These are phyloP conservation scores for Primulina eburnea DNA, from an alignment of 257 asterid species.

Conservation along the genomic window DNA sequence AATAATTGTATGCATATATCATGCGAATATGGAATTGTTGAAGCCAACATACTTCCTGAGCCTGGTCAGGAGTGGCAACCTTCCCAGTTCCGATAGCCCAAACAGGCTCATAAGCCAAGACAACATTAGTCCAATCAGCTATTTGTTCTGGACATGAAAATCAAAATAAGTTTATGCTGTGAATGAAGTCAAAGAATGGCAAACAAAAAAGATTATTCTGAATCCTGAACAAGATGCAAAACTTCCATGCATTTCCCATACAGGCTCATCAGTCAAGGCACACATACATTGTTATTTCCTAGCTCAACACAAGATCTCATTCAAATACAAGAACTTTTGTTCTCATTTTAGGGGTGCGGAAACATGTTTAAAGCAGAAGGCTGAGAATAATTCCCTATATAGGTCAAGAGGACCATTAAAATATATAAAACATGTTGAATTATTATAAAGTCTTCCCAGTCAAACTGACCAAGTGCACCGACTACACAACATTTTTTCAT, in stretches of 20 bases:
- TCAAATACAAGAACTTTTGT: too few species aligned
- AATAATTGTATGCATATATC: too few species aligned
- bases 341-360: too few species aligned
- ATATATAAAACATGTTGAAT: too few species aligned
- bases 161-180: background rate
- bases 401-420: background rate
- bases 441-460: background rate
- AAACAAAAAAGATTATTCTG: too few species aligned
- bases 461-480: background rate
- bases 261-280: too few species aligned
- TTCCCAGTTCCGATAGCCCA: constrained; percentile 53
- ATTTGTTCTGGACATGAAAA: constrained; percentile 31
- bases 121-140: constrained; percentile 37
- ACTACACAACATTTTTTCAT: background rate
- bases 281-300: too few species aligned
- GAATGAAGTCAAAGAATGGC: background rate
- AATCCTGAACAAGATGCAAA: background rate
- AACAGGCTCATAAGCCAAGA: constrained; percentile 51
- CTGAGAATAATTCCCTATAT: background rate
- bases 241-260: too few species aligned
- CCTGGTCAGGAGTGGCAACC: constrained; percentile 54
- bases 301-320: too few species aligned
- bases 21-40: background rate
- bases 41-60: constrained; percentile 40
- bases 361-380: background rate